These are phyloP conservation scores for Saksenaea vasiformis DNA, from an alignment of 371 early-diverging fungal genomes.

Conservation along the genomic window DNA sequence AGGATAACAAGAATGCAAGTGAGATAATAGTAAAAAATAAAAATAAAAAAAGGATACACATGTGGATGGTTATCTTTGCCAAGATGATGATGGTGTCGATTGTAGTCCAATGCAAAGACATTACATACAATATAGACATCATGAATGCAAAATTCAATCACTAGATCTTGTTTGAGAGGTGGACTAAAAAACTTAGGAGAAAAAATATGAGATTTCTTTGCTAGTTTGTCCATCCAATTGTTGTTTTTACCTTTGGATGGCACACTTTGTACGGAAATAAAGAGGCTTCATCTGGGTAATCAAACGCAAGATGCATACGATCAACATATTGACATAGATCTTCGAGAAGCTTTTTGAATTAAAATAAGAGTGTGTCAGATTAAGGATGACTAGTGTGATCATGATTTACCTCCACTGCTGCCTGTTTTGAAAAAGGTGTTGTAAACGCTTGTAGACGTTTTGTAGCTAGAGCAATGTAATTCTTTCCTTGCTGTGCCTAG, in stretches of 20 bases:
- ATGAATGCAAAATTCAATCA: slow-evolving; percentile 45
- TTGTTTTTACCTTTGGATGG: slow-evolving; percentile 42
- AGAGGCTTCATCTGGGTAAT: slow-evolving; percentile 39
- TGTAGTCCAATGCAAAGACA: slow-evolving; percentile 33
- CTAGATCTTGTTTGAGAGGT: slow-evolving; percentile 44
- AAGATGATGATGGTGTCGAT: background rate
- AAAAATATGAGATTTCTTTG: background rate
- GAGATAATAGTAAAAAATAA: background rate
- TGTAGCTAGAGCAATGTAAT: slow-evolving; percentile 38
- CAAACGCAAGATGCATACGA: slow-evolving; percentile 42
- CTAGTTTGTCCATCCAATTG: background rate
- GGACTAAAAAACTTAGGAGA: slow-evolving; percentile 35
- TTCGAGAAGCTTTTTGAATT: slow-evolving; percentile 32
- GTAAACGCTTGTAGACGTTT: slow-evolving; percentile 19
- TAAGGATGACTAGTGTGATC: no score
- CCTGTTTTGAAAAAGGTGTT: slow-evolving; percentile 24
- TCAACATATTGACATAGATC: slow-evolving; percentile 35
- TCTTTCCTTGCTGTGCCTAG: slow-evolving; percentile 31
- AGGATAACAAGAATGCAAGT: background rate
- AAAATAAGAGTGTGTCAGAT: background rate
- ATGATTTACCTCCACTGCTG: slow-evolving; percentile 37
- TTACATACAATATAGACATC: slow-evolving; percentile 43
- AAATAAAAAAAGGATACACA: slow-evolving; percentile 12
- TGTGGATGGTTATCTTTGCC: slow-evolving; percentile 3
- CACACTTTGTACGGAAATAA: slow-evolving; percentile 54